Conservation (phyloP, 2,329 filamentous ascomycete genomes). For the Fusarium pseudograminearum region DNA sequence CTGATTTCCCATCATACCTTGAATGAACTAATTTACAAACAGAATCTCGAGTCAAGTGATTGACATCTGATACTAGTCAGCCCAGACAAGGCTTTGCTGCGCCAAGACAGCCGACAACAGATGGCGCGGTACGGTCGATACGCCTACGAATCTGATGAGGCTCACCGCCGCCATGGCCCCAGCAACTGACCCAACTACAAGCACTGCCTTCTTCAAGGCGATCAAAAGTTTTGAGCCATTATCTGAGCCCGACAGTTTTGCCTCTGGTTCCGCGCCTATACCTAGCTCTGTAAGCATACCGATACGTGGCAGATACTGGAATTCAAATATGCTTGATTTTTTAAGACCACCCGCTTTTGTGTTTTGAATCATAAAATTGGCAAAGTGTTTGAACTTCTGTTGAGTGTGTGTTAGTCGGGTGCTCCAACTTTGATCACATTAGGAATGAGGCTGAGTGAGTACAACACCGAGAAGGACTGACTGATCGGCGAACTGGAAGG, state of each 20-base stretch:
- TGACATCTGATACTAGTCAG: slow-evolving; percentile 8
- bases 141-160: slow-evolving; percentile 31
- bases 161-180: slow-evolving; percentile 33
- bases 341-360: slow-evolving; percentile 71
- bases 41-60: not conserved
- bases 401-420: slow-evolving; percentile 23
- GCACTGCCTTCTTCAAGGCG: slow-evolving; percentile 35
- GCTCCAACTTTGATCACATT: not conserved
- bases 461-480: not conserved
- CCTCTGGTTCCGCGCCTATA: slow-evolving; percentile 19
- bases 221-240: slow-evolving; percentile 13
- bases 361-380: slow-evolving; percentile 69
- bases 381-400: slow-evolving; percentile 46
- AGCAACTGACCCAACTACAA: slow-evolving; percentile 28
- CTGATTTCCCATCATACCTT: not conserved
- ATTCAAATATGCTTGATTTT: slow-evolving; percentile 72
- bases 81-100: slow-evolving; percentile 37
- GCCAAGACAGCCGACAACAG: slow-evolving; percentile 38
- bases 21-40: not conserved
- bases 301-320: slow-evolving; percentile 73
- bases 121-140: slow-evolving; percentile 35
- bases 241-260: not conserved
- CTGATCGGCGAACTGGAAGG: not conserved
- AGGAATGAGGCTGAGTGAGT: not conserved
- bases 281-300: slow-evolving; percentile 53